A percentile compares a stretch with the other conserved stretches of the same genome.
phyloP scores from a whole-genome alignment of 2,329 filamentous ascomycete genomes.

The Byssothecium circinans region DNA sequence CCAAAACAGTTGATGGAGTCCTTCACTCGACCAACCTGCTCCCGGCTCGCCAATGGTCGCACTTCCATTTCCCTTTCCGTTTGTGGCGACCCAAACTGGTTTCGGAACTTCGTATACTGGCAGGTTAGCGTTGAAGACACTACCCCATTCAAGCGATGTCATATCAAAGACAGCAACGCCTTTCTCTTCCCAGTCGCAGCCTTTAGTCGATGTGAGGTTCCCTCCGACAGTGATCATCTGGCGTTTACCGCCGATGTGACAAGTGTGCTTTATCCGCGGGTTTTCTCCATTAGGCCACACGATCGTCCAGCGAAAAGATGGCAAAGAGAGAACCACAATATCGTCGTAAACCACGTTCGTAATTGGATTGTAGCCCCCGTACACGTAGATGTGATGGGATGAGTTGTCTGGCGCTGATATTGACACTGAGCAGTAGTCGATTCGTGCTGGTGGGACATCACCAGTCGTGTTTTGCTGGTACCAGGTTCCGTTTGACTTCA shows the following conservation, averaged over 20 bases:
- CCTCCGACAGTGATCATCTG: conserved; percentile 51
- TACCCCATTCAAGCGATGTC: conserved; percentile 15
- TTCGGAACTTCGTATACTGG: conserved; percentile 11
- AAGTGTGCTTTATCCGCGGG: conserved; percentile 47
- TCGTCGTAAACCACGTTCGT: conserved; percentile 14
- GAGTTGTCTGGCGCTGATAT: conserved; percentile 50
- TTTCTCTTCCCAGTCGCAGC: conserved; percentile 24
- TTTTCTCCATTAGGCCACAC: conserved; percentile 38
- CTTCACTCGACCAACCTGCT: conserved; percentile 16
- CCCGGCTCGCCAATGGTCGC: conserved; percentile 22
- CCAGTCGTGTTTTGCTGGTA: conserved; percentile 48
- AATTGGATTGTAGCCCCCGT: conserved; percentile 50
- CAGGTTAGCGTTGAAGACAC: conserved; percentile 13
- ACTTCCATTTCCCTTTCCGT: conserved; percentile 14
- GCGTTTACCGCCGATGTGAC: conserved; percentile 43
- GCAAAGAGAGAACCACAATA: conserved; percentile 46
- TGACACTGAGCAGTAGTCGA: conserved; percentile 49
- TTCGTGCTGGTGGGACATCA: conserved; percentile 44
- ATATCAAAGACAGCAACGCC: conserved; percentile 23
- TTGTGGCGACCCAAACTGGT: conserved; percentile 9
- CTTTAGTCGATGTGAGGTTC: conserved; percentile 13
- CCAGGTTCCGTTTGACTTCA: conserved; percentile 43
- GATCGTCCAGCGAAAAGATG: conserved; percentile 51
- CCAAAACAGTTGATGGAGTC: conserved; percentile 15
- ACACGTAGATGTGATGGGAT: conserved; percentile 53